Evolutionary conservation across 371 early-diverging fungal genomes (phyloP).

Genomic region (Mortierella sp.): DNA sequence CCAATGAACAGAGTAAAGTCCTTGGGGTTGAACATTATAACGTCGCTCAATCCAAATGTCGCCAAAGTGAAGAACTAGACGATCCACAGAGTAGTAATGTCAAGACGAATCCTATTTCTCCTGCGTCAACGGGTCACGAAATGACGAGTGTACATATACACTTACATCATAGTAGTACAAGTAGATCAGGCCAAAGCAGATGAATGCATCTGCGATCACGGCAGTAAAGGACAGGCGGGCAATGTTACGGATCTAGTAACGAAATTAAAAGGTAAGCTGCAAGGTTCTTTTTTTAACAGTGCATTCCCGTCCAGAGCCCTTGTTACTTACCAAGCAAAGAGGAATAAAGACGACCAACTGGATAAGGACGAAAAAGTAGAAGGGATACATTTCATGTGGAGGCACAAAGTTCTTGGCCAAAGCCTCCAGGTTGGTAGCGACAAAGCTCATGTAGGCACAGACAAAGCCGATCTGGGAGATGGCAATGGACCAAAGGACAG

Average conservation of each 20-base stretch:
- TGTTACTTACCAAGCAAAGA: constrained; percentile 70
- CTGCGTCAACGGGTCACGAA: no score
- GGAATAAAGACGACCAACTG: constrained; percentile 86
- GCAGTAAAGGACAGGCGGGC: constrained; percentile 82
- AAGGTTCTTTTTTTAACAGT: no score
- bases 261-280: no score
- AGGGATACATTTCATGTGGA: constrained; percentile 62
- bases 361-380: constrained; percentile 68
- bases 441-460: constrained; percentile 90
- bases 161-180: constrained; percentile 78
- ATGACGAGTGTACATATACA: neutral
- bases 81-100: neutral
- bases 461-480: constrained; percentile 89
- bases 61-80: constrained; percentile 56
- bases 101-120: no score
- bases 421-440: constrained; percentile 84
- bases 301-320: no score
- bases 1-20: constrained; percentile 86
- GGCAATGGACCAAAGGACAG: constrained; percentile 83
- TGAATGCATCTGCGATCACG: constrained; percentile 87
- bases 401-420: constrained; percentile 71
- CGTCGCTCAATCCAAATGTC: constrained; percentile 66
- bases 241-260: constrained; percentile 82
- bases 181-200: constrained; percentile 82
- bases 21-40: constrained; percentile 72